Percentiles rank a stretch among this genome's conserved stretches.
Conservation (phyloP, 768 basidiomycete species). For the Trametes cinnabarina region DNA sequence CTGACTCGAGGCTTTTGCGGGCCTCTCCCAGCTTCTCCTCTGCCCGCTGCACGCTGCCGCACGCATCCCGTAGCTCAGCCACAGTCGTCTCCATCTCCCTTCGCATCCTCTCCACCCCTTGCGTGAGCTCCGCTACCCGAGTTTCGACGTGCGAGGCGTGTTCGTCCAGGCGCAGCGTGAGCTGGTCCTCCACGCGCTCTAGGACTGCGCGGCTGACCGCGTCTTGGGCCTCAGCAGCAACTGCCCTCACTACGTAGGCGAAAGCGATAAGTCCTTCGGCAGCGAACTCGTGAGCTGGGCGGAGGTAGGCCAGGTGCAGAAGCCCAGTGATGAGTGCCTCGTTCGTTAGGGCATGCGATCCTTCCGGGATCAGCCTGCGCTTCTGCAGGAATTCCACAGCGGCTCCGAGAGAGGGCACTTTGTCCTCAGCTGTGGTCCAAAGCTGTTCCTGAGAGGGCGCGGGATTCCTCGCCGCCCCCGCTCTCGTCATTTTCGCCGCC, state of each 20-base stretch:
- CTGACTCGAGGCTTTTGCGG: background rate
- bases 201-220: background rate
- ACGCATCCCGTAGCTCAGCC: too few species aligned
- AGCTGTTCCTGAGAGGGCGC: too few species aligned
- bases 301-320: background rate
- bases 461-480: too few species aligned
- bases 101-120: background rate
- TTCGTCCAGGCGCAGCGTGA: background rate
- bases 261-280: background rate
- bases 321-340: conserved; percentile 3
- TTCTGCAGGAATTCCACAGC: background rate
- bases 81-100: background rate
- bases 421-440: too few species aligned
- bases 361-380: conserved; percentile 1
- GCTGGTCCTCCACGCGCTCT: conserved; percentile 2
- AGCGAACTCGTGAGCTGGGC: background rate
- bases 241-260: background rate
- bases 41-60: background rate
- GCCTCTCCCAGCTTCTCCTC: background rate
- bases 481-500: background rate
- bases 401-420: too few species aligned
- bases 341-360: background rate
- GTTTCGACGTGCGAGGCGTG: conserved; percentile 1
- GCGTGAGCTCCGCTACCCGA: background rate
- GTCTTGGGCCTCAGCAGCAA: background rate